Evolutionary conservation across 1,284 basidiomycete species (phyloP).

Genomic region (Cystobasidium slooffiae): DNA sequence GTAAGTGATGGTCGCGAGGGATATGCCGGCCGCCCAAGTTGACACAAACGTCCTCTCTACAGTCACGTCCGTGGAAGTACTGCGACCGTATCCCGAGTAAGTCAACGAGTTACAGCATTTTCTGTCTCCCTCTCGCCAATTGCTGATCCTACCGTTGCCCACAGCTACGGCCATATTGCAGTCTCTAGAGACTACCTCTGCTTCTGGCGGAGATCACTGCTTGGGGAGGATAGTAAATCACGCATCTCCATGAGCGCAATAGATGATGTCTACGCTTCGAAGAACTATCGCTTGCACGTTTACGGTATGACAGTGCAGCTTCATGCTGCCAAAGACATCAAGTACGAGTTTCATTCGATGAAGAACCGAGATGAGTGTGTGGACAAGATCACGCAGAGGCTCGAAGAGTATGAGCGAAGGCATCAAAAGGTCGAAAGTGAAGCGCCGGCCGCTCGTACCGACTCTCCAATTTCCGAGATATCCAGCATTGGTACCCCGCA

Average conservation of each 20-base stretch:
- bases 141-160: neutral
- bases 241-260: slow-evolving; percentile 13
- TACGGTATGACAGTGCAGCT: slow-evolving; percentile 17
- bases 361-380: slow-evolving; percentile 10
- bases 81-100: slow-evolving; percentile 22
- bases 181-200: slow-evolving; percentile 19
- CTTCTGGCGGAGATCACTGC: slow-evolving; percentile 16
- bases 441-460: neutral
- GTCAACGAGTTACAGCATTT: neutral
- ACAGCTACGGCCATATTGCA: slow-evolving; percentile 17
- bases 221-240: slow-evolving; percentile 10
- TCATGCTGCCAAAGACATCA: slow-evolving; percentile 4
- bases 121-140: no score
- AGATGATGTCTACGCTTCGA: slow-evolving; percentile 10
- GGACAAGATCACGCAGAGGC: neutral
- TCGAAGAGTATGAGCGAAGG: neutral
- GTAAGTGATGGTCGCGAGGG: neutral
- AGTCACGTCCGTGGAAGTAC: slow-evolving; percentile 14
- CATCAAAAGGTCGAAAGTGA: neutral
- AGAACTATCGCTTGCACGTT: slow-evolving; percentile 5
- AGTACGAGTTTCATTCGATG: slow-evolving; percentile 9
- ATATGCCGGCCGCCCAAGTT: neutral
- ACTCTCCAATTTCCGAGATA: neutral
- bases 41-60: neutral
- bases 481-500: neutral